These are phyloP conservation scores for Nakazawaea populi DNA, from an alignment of 805 yeast species.

Conservation along the genomic window DNA sequence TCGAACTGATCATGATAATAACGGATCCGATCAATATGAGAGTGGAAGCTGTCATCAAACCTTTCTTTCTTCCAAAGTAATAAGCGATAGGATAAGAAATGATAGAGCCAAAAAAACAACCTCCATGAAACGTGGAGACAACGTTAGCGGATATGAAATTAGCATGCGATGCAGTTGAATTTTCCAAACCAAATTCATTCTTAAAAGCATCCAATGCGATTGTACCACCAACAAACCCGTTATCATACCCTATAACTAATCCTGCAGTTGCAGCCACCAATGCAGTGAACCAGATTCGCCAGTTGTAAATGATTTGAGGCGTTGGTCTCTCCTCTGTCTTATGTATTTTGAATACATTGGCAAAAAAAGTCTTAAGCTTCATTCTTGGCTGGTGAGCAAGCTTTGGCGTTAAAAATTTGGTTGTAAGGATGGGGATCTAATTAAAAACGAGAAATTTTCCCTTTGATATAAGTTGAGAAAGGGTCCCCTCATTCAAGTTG, in stretches of 20 bases:
- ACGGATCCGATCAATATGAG: constrained; percentile 38
- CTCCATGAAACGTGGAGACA: constrained; percentile 46
- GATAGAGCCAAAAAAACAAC: constrained; percentile 43
- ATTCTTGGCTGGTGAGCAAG: not conserved
- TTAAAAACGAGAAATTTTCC: no score
- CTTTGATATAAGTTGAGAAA: not conserved
- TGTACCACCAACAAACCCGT: constrained; percentile 54
- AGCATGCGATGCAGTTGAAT: constrained; percentile 19
- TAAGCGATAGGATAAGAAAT: constrained; percentile 45
- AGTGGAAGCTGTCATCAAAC: constrained; percentile 33
- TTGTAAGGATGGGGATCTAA: not conserved
- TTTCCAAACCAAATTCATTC: constrained; percentile 36
- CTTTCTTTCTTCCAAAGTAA: constrained; percentile 31
- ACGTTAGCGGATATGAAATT: constrained; percentile 31
- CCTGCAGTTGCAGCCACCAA: constrained; percentile 43
- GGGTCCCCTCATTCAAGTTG: not conserved
- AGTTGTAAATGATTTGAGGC: constrained; percentile 41
- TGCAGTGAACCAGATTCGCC: constrained; percentile 35
- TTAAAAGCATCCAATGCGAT: constrained; percentile 37
- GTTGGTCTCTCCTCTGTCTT: constrained; percentile 17
- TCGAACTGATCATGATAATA: constrained; percentile 29
- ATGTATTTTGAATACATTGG: not conserved
- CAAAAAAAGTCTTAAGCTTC: not conserved
- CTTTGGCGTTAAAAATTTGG: not conserved
- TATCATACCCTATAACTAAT: constrained; percentile 47